phyloP scores from a whole-genome alignment of 139 green algal genomes.

The Chlorella ohadii region DNA sequence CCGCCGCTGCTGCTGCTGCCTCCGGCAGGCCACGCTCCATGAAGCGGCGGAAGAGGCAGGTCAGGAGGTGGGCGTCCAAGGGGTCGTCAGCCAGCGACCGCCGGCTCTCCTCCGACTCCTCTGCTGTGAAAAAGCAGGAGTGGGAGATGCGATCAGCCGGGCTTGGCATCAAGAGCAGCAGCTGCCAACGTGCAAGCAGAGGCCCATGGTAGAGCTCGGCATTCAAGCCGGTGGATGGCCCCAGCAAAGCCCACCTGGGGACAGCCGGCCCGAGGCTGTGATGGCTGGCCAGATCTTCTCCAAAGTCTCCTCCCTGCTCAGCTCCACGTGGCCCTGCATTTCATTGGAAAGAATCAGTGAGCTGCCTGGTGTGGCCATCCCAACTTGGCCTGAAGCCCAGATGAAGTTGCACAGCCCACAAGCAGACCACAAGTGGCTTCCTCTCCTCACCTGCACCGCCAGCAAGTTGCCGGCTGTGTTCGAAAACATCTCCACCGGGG shows the following conservation, averaged over 20 bases:
- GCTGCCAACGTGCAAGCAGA: too few species aligned
- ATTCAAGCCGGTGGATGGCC: neutral
- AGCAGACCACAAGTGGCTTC: too few species aligned
- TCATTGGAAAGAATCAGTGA: too few species aligned
- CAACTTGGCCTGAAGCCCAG: too few species aligned
- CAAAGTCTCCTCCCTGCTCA: neutral
- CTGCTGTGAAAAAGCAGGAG: neutral
- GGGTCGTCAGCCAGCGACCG: neutral
- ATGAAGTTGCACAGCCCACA: neutral
- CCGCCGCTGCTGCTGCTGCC: neutral
- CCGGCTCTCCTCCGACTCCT: neutral
- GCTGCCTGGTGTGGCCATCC: too few species aligned
- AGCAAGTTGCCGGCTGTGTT: neutral
- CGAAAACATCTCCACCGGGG: neutral
- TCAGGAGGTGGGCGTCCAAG: neutral
- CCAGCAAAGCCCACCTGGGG: neutral
- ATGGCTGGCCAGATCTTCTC: neutral
- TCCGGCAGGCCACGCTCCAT: conserved; percentile 1
- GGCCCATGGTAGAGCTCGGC: too few species aligned
- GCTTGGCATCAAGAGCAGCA: too few species aligned
- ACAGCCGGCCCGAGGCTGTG: neutral
- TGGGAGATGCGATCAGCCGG: neutral
- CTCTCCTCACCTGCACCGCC: neutral
- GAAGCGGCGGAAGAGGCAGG: neutral
- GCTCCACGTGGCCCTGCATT: conserved; percentile 7